These are phyloP conservation scores for Polyporus tsugae DNA, from an alignment of 1,284 basidiomycete genomes.

Conservation along the genomic window DNA sequence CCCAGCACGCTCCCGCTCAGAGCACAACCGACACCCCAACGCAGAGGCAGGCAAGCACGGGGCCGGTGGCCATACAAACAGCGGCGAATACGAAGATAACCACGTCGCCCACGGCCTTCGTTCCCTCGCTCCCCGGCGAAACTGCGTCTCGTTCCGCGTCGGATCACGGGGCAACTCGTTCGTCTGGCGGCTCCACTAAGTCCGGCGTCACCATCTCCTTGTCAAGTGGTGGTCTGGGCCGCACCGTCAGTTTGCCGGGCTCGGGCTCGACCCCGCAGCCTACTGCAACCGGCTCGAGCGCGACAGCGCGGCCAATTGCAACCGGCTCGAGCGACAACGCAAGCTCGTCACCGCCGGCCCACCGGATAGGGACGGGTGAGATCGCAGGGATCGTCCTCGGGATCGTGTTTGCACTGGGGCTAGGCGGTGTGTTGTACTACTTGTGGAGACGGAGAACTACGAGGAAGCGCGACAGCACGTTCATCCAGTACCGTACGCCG, in stretches of 20 bases:
- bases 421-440: conserved; percentile 8
- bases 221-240: background rate
- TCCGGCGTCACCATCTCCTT: background rate
- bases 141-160: background rate
- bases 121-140: background rate
- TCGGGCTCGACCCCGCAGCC: background rate
- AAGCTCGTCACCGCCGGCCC: background rate
- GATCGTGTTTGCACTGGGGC: conserved; percentile 5
- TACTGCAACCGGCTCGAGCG: background rate
- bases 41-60: background rate
- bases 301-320: background rate
- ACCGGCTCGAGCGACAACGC: background rate
- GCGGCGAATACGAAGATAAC: too few relatives aligned
- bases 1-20: background rate
- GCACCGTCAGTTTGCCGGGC: background rate
- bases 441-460: conserved; percentile 8
- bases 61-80: background rate
- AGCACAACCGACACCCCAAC: background rate
- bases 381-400: conserved; percentile 23
- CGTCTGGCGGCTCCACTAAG: background rate
- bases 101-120: background rate
- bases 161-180: background rate
- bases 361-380: conserved; percentile 13
- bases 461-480: background rate
- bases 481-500: background rate